phyloP scores from a whole-genome alignment of 441 rosid genomes.

The Cnidoscolus chayamansa region DNA sequence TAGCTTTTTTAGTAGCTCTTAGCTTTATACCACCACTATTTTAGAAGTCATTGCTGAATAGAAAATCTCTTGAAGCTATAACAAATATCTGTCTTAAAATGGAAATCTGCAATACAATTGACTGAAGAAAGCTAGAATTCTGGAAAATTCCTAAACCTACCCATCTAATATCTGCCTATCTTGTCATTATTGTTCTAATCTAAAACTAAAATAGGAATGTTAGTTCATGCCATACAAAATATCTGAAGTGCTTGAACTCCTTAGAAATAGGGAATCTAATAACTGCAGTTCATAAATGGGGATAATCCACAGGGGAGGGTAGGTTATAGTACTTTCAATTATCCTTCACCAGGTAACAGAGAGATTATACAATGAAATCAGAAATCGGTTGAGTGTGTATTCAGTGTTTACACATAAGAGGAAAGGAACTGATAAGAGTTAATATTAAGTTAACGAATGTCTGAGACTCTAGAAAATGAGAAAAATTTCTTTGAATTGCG shows the following conservation, averaged over 20 bases:
- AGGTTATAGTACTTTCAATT: background rate
- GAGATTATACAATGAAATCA: background rate
- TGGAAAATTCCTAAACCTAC: background rate
- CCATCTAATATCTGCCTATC: background rate
- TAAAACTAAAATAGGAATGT: background rate
- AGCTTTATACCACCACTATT: too few relatives aligned
- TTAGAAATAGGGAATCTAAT: background rate
- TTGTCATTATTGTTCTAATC: background rate
- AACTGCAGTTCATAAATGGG: too few relatives aligned
- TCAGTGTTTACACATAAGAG: background rate
- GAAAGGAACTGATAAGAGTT: too few relatives aligned
- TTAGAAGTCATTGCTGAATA: too few relatives aligned
- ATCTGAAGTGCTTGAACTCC: background rate
- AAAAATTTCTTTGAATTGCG: background rate
- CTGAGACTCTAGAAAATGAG: background rate
- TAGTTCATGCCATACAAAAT: background rate
- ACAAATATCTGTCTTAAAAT: background rate
- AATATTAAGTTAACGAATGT: too few relatives aligned
- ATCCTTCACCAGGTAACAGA: background rate
- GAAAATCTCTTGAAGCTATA: background rate
- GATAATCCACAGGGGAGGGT: background rate
- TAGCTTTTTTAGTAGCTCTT: too few relatives aligned
- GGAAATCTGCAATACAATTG: too few relatives aligned
- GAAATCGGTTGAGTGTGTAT: background rate
- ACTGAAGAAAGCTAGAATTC: background rate